Base-by-base conservation (phyloP, 371 early-diverging fungal species). In the Mucor sp. region DNA sequence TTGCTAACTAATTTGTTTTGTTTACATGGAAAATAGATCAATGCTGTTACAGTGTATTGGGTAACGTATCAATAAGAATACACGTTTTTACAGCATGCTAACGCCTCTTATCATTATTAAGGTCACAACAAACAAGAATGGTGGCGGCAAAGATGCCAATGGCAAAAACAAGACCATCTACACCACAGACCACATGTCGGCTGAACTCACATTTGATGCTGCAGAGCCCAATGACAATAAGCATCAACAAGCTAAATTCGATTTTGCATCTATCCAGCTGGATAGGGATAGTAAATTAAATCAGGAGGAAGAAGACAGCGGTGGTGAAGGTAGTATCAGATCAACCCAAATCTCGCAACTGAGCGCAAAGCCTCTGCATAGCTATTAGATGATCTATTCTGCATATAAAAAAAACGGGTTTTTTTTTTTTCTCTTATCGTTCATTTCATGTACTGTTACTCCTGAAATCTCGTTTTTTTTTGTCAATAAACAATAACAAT, bases 1-100 rank as follows among this genome's bases (percentile, higher is more conserved):
- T 33, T 33, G 32, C 43, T 32, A 7, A 19, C 33, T 11, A 56
- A 15, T 28, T 1, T 19, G 33, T 25, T 64, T 17, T 67, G 30
- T 65, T 32, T 65, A 33, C 56, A 44, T 48, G 12, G 12, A 8
- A 33, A 23, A 23, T 66, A 82, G 82, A 71, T 85, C 32, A 87
- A 87, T 35, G 85, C 84, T 14, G 73, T 85, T 39, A 76, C 83
- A n/a, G 80, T 87, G 19, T 83, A 87, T 62, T 87, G 87, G 87
- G 87, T 87, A 75, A 60, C 2, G 41, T 27, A 27, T 5, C 14
- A 33, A 33, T n/a, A n/a, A n/a, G 1, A 21, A 27, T 35, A 12
- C 32, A 25, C 15, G 14, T 35, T 28, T 21, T 27, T 1, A 41
- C 15, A 17, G 41, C 41, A 41, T 41, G 41, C 17, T 41, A 41